Evolutionary conservation across 2,329 filamentous ascomycete species (phyloP).

Genomic region (Alternaria consortialis): DNA sequence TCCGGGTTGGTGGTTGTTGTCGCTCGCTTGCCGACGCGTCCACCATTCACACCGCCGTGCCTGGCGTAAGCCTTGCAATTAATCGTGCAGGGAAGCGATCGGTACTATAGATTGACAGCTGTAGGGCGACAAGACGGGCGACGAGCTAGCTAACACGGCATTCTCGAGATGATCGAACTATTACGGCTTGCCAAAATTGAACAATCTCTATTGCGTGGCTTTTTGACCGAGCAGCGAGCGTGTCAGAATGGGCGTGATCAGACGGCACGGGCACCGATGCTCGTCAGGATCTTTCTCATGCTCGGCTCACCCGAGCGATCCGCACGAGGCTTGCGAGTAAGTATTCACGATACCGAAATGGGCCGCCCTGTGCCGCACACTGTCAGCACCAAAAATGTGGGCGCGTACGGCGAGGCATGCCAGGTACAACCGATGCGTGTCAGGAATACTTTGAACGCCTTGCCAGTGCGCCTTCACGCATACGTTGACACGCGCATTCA

Average conservation of each 20-base stretch:
- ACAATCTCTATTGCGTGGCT: constrained; percentile 15
- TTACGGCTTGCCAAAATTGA: constrained; percentile 22
- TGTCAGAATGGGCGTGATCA: constrained; percentile 36
- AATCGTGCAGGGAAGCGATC: constrained; percentile 33
- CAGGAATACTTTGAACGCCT: constrained; percentile 14
- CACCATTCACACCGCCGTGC: constrained; percentile 30
- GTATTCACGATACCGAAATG: constrained; percentile 38
- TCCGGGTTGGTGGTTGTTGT: constrained; percentile 34
- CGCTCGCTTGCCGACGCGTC: constrained; percentile 28
- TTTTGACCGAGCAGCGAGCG: constrained; percentile 30
- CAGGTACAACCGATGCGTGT: constrained; percentile 4
- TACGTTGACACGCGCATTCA: not conserved
- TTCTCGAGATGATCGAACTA: constrained; percentile 20
- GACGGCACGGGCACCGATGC: constrained; percentile 40
- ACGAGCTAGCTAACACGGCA: constrained; percentile 23
- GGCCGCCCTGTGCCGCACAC: constrained; percentile 12
- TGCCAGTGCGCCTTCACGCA: constrained; percentile 4
- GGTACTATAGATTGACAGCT: constrained; percentile 39
- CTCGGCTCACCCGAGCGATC: constrained; percentile 45
- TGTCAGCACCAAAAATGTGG: constrained; percentile 22
- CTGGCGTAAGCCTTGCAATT: constrained; percentile 38
- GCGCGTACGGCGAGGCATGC: constrained; percentile 17
- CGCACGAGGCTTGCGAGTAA: constrained; percentile 39
- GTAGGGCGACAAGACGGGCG: constrained; percentile 43
- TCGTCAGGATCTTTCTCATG: constrained; percentile 38